These are phyloP conservation scores for Delitschia confertaspora DNA, from an alignment of 495 filamentous ascomycete species.

Conservation along the genomic window DNA sequence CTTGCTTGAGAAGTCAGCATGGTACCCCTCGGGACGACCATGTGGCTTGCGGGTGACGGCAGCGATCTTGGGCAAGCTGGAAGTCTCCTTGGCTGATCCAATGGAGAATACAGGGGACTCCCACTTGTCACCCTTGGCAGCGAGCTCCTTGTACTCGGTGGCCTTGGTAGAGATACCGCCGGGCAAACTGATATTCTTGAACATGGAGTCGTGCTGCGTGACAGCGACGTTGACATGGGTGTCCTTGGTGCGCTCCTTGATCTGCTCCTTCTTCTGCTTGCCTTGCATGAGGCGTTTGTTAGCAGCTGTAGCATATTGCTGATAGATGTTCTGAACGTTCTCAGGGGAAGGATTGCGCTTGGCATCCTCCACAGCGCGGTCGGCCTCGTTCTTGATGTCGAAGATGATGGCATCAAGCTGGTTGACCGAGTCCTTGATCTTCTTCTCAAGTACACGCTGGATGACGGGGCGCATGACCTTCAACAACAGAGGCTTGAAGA, in stretches of 20 bases:
- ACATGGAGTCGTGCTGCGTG: slow-evolving; percentile 83
- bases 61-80: slow-evolving; percentile 56
- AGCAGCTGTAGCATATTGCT: slow-evolving; percentile 65
- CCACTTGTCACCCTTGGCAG: slow-evolving; percentile 84
- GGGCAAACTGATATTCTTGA: slow-evolving; percentile 78
- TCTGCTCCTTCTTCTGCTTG: slow-evolving; percentile 54
- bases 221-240: slow-evolving; percentile 82
- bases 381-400: slow-evolving; percentile 72
- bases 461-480: slow-evolving; percentile 74
- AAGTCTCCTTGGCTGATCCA: slow-evolving; percentile 64
- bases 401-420: slow-evolving; percentile 61
- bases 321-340: slow-evolving; percentile 75
- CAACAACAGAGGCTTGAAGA: slow-evolving; percentile 84
- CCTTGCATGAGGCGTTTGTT: slow-evolving; percentile 65
- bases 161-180: slow-evolving; percentile 91
- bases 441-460: slow-evolving; percentile 78
- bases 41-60: slow-evolving; percentile 59
- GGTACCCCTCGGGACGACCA: slow-evolving; percentile 16
- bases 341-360: slow-evolving; percentile 57
- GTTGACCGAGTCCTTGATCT: slow-evolving; percentile 68
- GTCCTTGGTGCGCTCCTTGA: slow-evolving; percentile 49
- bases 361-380: slow-evolving; percentile 58
- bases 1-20: slow-evolving; percentile 11
- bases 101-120: slow-evolving; percentile 90
- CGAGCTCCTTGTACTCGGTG: slow-evolving; percentile 84